A percentile compares a stretch with the other conserved stretches of the same genome.
These are phyloP conservation scores for Plectosphaerella sp. DNA, from an alignment of 2,329 filamentous ascomycete genomes.

Conservation along the genomic window DNA sequence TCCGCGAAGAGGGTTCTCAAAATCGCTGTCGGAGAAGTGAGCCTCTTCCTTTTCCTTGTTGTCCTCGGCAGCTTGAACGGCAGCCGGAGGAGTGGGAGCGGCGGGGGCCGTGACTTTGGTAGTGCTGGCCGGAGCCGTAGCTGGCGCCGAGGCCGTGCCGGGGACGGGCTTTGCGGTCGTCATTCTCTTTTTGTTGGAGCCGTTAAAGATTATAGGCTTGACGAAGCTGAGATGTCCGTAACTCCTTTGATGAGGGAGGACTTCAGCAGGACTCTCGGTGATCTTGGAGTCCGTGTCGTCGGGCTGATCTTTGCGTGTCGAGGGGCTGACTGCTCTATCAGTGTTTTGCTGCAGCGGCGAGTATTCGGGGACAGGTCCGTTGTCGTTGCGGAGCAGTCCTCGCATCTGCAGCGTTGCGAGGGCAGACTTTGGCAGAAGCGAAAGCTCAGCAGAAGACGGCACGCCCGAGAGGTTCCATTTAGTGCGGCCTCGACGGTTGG, in stretches of 20 bases:
- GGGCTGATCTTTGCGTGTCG: not conserved
- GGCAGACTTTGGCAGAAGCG: slow-evolving; percentile 29
- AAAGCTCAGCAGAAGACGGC: slow-evolving; percentile 20
- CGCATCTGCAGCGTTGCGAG: slow-evolving; percentile 16
- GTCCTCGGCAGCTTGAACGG: not conserved
- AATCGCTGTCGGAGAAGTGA: slow-evolving; percentile 14
- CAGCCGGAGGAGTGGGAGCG: not conserved
- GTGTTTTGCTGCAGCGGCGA: slow-evolving; percentile 50
- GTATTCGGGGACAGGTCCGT: slow-evolving; percentile 28
- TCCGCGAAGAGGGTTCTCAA: slow-evolving; percentile 27
- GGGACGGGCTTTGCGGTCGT: too few relatives aligned
- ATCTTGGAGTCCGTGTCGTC: not conserved
- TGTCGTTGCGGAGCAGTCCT: not conserved
- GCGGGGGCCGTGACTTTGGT: not conserved
- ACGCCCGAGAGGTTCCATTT: slow-evolving; percentile 29
- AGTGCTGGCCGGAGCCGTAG: not conserved
- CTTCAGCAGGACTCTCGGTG: not conserved
- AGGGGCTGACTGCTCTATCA: slow-evolving; percentile 44
- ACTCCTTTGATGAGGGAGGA: slow-evolving; percentile 5
- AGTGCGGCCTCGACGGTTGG: slow-evolving; percentile 43
- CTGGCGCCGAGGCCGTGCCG: too few relatives aligned
- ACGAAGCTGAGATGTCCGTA: too few relatives aligned
- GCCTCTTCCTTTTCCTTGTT: not conserved
- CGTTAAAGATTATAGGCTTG: too few relatives aligned
- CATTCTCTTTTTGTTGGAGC: too few relatives aligned